Evolutionary conservation across 1,139 yeast species (phyloP), one percentile per base, ranked within the genome.

Genomic region (Suhomyces anneliseae): DNA sequence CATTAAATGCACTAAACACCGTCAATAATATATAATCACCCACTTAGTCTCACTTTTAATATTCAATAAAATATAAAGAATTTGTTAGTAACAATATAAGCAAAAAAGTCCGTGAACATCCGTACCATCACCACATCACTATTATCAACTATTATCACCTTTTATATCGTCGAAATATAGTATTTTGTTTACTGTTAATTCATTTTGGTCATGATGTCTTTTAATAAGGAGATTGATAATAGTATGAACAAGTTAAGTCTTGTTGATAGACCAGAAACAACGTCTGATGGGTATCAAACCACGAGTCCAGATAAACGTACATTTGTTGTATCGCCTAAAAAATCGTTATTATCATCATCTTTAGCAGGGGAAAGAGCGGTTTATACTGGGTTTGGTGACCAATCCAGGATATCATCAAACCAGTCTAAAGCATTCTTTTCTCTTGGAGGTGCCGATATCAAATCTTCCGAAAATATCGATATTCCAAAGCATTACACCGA

Each of bases 311-410:
- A 42, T 7, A 27, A 39, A 29, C 35, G 27, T 14, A 10, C 29
- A n/a, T 34, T 6, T n/a, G 34, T 10, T 14, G 39, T 33, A 8
- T 36, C 45, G 12, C 59, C 60, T 6, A 54, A 56, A 45, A 60
- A 55, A 42, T 65, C 70, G 36, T 56, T 66, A 14, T 60, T 66
- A 34, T 64, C 69, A 14, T 52, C 61, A 27, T 62, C 69, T 6
- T 52, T 66, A 47, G 70, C 69, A 1, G 58, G 57, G 9, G 65
- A 62, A 38, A 36, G 47, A 10, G 35, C 42, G n/a, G 34, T 33
- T 14, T 36, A 36, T 19, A 32, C 27, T 24, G 24, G 24, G 7
- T 12, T 8, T 26, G 3, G 7, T 9, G 39, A 24, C n/a, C 38
- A 33, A 29, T 12, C 34, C 33, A 12, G 36, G 26, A 8, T 36